Base-by-base conservation (phyloP, 148 eudicot species). In the Pouteria glomerata region DNA sequence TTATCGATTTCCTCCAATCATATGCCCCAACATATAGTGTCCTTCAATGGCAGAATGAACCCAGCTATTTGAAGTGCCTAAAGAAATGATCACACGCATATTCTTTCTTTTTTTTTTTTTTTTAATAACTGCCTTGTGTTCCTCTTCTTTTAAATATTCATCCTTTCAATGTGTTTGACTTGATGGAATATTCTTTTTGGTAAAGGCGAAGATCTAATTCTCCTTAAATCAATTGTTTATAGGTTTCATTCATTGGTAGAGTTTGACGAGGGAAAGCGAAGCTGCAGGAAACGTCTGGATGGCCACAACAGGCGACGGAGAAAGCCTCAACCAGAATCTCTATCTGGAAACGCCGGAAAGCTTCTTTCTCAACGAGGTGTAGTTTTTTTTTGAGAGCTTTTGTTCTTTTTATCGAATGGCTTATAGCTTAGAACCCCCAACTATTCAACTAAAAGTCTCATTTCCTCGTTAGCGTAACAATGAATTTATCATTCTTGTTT, bases 161-260 rank as follows among this genome's bases (percentile, higher is more conserved):
- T n/a, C n/a, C n/a, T n/a, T n/a, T n/a, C n/a, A n/a, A n/a, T n/a
- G n/a, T n/a, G 12, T 12, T 55, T n/a, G 21, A 15, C 19, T 56
- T 27, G 51, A 14, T 56, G 30, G 35, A 14, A 21, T n/a, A 19
- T 24, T 34, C 14, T 27, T 18, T 19, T 30, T 48, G 7, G 3
- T 69, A 48, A 35, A 31, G 31, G 19, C 35, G 27, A 31, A 24
- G 34, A 45, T 51, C 15, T 21, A 13, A 19, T 12, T 35, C 52
- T 14, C 5, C 29, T 70, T 29, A 33, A 33, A n/a, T 21, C n/a
- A 24, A 31, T 42, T 31, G 55, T 64, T 64, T 74, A 13, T 75
- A 90, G 97, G 88, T 93, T 93, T 71, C 98, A 90, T 74, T 78
- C 95, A 26, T 71, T 93, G 68, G 80, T 63, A 29, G 97, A 93